These are phyloP conservation scores for Suillus cothurnatus DNA, from an alignment of 768 basidiomycete species.

Conservation along the genomic window DNA sequence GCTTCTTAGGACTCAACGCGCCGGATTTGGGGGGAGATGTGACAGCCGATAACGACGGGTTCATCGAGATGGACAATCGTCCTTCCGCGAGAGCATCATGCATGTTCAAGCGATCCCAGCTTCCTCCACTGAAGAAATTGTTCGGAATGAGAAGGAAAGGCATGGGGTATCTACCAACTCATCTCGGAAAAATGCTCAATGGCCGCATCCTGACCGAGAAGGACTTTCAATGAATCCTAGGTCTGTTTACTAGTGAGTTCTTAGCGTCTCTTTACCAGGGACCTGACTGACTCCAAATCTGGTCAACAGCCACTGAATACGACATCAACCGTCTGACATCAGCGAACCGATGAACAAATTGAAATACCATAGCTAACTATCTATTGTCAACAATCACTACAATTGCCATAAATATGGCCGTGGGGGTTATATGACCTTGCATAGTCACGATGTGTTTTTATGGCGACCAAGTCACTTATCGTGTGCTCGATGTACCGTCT, in stretches of 20 bases:
- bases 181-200: constrained; percentile 43
- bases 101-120: constrained; percentile 13
- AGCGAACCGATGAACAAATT: too few species aligned
- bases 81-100: constrained; percentile 6
- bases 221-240: constrained; percentile 23
- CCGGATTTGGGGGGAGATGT: constrained; percentile 18
- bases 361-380: too few species aligned
- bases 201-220: constrained; percentile 24
- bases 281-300: background rate
- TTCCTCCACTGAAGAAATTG: constrained; percentile 33
- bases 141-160: constrained; percentile 42
- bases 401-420: too few species aligned
- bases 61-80: constrained; percentile 21
- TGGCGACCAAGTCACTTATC: too few species aligned
- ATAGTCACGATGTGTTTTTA: too few species aligned
- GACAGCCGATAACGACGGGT: constrained; percentile 21
- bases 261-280: background rate
- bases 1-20: constrained; percentile 28
- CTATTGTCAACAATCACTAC: too few species aligned
- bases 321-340: too few species aligned
- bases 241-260: background rate
- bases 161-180: constrained; percentile 37
- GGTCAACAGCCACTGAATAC: background rate
- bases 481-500: too few species aligned
- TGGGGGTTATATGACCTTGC: too few species aligned